Evolutionary conservation across 805 yeast species (phyloP).

Genomic region (Helenozyma baotianmanensis): DNA sequence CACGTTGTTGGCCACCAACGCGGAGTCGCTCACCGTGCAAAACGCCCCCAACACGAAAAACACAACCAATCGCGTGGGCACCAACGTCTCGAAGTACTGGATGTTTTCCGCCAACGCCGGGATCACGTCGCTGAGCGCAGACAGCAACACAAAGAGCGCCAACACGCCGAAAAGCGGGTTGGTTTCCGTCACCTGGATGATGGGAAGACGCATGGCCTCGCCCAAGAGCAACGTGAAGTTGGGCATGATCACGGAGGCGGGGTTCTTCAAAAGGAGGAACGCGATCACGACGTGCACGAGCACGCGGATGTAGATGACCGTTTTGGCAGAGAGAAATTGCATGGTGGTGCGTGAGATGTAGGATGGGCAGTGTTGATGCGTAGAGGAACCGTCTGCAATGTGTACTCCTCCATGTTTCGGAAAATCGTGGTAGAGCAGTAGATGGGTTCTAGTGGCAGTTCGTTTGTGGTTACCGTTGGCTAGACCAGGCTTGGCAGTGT

Average conservation of each 20-base stretch:
- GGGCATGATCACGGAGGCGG: conserved; percentile 39
- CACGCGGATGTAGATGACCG: conserved; percentile 45
- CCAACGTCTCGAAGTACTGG: conserved; percentile 53
- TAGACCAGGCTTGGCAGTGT: no score
- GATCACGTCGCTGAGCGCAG: conserved; percentile 51
- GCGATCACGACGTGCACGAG: conserved; percentile 41
- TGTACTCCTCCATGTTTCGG: no score
- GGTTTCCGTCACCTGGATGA: conserved; percentile 23
- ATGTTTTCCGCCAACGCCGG: conserved; percentile 42
- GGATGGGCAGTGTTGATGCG: no score
- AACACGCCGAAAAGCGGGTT: conserved; percentile 49
- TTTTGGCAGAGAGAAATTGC: conserved; percentile 49
- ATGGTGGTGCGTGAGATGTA: conserved; percentile 20
- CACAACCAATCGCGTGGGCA: conserved; percentile 51
- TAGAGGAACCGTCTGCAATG: no score
- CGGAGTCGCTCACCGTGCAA: conserved; percentile 43
- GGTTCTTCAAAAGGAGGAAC: conserved; percentile 45
- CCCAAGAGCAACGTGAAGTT: conserved; percentile 50
- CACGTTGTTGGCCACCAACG: conserved; percentile 54
- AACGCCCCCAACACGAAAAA: conserved; percentile 48
- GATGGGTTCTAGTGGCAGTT: no score
- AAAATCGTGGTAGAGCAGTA: no score
- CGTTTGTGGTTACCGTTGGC: no score
- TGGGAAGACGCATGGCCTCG: conserved; percentile 52
- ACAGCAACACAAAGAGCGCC: conserved; percentile 40